Conservation (phyloP, 164 flowering plant genomes). For the Magnolia kwangsiensis region DNA sequence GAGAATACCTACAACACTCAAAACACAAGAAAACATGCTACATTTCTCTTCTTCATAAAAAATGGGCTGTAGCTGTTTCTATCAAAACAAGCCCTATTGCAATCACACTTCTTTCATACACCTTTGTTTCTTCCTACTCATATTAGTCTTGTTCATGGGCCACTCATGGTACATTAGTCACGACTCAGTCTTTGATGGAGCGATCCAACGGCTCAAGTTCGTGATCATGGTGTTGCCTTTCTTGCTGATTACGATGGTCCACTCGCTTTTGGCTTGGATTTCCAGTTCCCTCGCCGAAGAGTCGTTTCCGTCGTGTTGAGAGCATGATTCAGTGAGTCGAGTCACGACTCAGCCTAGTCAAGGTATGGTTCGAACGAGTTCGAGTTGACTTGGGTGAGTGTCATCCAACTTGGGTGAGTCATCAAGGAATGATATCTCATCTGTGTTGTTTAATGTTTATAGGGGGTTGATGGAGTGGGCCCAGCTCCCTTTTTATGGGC, state of each 20-base stretch:
- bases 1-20: neutral
- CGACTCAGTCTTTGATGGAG: neutral
- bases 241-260: constrained; percentile 8
- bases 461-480: too few relatives aligned
- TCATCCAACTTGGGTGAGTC: too few relatives aligned
- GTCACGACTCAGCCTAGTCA: too few relatives aligned
- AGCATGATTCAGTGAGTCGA: too few relatives aligned
- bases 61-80: neutral
- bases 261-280: constrained; percentile 10
- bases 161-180: neutral
- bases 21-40: neutral
- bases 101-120: neutral
- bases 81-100: neutral
- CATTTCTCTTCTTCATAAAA: neutral
- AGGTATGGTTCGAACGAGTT: too few relatives aligned
- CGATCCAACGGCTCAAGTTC: neutral
- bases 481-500: too few relatives aligned
- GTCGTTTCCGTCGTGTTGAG: too few relatives aligned
- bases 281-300: neutral
- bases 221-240: constrained; percentile 9
- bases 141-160: neutral
- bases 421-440: too few relatives aligned
- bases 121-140: constrained; percentile 4
- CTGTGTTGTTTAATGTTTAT: too few relatives aligned
- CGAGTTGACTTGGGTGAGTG: too few relatives aligned